phyloP scores from a whole-genome alignment of 805 yeast genomes.

The Candida silvatica region DNA sequence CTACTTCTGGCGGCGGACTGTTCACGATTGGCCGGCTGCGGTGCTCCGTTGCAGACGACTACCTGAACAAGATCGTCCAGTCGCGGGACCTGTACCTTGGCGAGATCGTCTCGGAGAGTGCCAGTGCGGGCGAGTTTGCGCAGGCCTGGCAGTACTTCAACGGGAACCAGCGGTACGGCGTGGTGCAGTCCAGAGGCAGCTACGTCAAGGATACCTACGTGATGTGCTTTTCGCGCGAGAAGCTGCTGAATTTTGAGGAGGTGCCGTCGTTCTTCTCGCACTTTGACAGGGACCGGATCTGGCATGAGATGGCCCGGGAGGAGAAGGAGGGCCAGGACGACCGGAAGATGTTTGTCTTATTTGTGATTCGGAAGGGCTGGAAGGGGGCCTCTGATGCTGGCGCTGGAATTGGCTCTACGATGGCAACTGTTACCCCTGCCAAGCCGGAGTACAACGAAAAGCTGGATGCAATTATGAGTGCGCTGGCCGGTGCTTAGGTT shows the following conservation, averaged over 20 bases:
- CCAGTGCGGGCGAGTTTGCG: conserved; percentile 16
- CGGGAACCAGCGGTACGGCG: conserved; percentile 46
- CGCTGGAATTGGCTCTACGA: too few species aligned
- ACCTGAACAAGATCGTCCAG: conserved; percentile 37
- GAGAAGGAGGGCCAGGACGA: conserved; percentile 2
- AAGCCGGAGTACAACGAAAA: conserved; percentile 3
- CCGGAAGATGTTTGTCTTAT: conserved; percentile 17
- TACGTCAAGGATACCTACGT: conserved; percentile 60
- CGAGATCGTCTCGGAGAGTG: conserved; percentile 6
- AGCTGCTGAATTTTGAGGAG: conserved; percentile 9
- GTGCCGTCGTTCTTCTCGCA: conserved; percentile 12
- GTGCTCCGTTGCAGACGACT: conserved; percentile 42
- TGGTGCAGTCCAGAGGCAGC: conserved; percentile 38
- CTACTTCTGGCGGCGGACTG: conserved; percentile 3
- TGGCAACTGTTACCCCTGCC: too few species aligned
- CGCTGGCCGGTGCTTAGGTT: conserved; percentile 9
- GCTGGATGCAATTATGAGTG: conserved; percentile 10
- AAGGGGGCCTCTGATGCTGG: background rate
- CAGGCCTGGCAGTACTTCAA: conserved; percentile 38
- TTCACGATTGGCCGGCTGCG: conserved; percentile 57
- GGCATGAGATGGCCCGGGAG: conserved; percentile 2
- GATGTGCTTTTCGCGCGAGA: conserved; percentile 22
- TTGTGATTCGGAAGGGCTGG: conserved; percentile 20
- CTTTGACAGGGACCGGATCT: conserved; percentile 12
- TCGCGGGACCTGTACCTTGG: conserved; percentile 45